phyloP scores from a whole-genome alignment of 352 stramenopile genomes.

The Phytopythium ostracodes region DNA sequence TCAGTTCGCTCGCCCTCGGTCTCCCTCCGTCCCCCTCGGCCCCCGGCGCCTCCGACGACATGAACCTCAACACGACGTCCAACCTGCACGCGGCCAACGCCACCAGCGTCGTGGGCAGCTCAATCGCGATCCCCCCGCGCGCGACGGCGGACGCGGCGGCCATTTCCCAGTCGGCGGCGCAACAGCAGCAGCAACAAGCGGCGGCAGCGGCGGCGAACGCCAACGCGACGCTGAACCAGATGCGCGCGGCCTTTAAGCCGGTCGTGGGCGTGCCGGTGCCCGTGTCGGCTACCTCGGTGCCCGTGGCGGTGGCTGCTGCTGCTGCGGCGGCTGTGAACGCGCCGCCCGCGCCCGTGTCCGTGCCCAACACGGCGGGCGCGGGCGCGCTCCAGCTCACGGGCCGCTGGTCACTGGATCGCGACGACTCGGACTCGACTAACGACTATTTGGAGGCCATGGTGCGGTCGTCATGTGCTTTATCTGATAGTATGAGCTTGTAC shows the following conservation, averaged over 20 bases:
- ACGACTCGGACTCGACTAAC: conserved; percentile 89
- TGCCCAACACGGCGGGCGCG: conserved; percentile 71
- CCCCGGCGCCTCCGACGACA: neutral
- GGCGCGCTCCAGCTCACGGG: conserved; percentile 79
- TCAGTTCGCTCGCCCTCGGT: neutral
- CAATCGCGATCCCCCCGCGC: conserved; percentile 61
- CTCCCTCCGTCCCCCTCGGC: neutral
- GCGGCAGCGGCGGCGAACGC: conserved; percentile 14
- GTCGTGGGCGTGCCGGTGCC: conserved; percentile 25
- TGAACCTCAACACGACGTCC: conserved; percentile 41
- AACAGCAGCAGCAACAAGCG: conserved; percentile 4
- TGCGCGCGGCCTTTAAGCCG: conserved; percentile 70
- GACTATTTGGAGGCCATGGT: conserved; percentile 88
- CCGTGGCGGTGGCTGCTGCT: conserved; percentile 16
- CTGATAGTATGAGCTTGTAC: no score
- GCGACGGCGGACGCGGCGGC: conserved; percentile 15
- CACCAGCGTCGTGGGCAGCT: conserved; percentile 71
- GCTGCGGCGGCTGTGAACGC: conserved; percentile 14
- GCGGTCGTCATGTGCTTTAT: neutral
- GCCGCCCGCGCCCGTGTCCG: conserved; percentile 14
- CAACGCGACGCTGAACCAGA: conserved; percentile 49
- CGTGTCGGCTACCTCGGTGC: conserved; percentile 18
- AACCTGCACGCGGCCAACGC: conserved; percentile 82
- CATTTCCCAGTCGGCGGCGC: conserved; percentile 24
- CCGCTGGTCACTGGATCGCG: conserved; percentile 79